phyloP scores from a whole-genome alignment of 2,329 filamentous ascomycete species.

The Colletotrichum filicis region DNA sequence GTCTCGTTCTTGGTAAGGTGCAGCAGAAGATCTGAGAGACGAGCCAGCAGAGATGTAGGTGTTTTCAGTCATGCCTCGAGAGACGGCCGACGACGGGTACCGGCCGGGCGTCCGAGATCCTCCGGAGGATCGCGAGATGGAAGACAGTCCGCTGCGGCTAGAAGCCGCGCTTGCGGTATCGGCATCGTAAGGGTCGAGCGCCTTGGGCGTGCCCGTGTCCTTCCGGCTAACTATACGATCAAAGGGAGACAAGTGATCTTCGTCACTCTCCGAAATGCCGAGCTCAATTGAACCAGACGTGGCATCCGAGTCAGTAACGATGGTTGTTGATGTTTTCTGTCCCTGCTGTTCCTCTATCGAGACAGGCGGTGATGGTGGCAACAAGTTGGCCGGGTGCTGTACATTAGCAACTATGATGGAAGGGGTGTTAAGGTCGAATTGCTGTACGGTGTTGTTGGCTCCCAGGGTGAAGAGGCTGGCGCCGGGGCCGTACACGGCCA shows the following conservation, averaged over 20 bases:
- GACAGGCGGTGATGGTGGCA: constrained; percentile 85
- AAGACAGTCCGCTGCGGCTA: constrained; percentile 69
- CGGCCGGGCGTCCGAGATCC: constrained; percentile 63
- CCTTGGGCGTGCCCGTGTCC: constrained; percentile 67
- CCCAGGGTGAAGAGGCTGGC: constrained; percentile 94
- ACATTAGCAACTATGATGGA: constrained; percentile 85
- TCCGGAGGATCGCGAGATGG: constrained; percentile 63
- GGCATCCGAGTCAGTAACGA: constrained; percentile 62
- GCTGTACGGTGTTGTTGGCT: constrained; percentile 88
- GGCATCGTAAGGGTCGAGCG: constrained; percentile 60
- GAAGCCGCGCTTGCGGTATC: constrained; percentile 76
- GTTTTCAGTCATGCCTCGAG: constrained; percentile 68
- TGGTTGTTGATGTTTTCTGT: constrained; percentile 59
- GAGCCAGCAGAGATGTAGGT: constrained; percentile 77
- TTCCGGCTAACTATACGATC: constrained; percentile 80
- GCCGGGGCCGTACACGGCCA: constrained; percentile 89
- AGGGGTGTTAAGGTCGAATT: constrained; percentile 91
- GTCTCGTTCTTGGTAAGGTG: constrained; percentile 53
- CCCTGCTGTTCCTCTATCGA: constrained; percentile 78
- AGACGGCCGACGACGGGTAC: constrained; percentile 62
- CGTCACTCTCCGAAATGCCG: constrained; percentile 78
- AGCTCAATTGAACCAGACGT: constrained; percentile 67
- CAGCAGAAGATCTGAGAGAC: constrained; percentile 57
- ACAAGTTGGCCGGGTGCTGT: constrained; percentile 82
- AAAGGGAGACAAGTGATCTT: constrained; percentile 80